Evolutionary conservation across 805 yeast genomes (phyloP), one percentile per base, ranked within the genome.

Genomic region (Nakazawaea pomicola): DNA sequence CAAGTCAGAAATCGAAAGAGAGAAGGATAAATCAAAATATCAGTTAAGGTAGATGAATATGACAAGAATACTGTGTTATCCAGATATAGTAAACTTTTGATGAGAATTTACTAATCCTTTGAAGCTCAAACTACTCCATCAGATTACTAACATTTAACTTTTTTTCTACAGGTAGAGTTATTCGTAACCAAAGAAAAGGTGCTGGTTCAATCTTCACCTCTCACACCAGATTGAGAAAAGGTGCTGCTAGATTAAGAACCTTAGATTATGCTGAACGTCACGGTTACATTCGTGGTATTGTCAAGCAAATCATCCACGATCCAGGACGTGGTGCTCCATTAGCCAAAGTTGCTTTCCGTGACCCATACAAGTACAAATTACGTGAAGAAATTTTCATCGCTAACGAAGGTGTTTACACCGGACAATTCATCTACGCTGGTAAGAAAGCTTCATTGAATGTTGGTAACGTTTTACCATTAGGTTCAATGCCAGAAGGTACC

Each of bases 121-220:
- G n/a, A n/a, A n/a, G n/a, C n/a, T n/a, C n/a, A n/a, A n/a, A n/a
- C 19, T 9, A 31, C 19, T n/a, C 4, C 18, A 18, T 4, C 7
- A 32, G 20, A 10, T 11, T 33, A 33, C 36, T 33, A 33, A 35
- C 32, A 19, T 35, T 12, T 19, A 28, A 29, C 20, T 28, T 20
- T 14, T 16, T 12, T 14, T 20, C 12, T 43, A 62, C 62, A 80
- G 96, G 96, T 86, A 88, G 98, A 84, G 99, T 93, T 78, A 93
- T 93, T 81, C 95, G 99, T 80, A 93, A 93, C 84, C 99, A 93
- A 84, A 90, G 99, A 89, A 93, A 93, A 81, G 98, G 98, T 85
- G 96, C 96, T 75, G 98, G 99, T 71, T 91, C 98, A 67, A 89
- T 93, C 83, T 93, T 93, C 89, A 84, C 95, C 71, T 83, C 99